Percentiles rank a stretch among this genome's conserved stretches.
These are phyloP conservation scores for Neltuma alba DNA, from an alignment of 306 rosid genomes.

Conservation along the genomic window DNA sequence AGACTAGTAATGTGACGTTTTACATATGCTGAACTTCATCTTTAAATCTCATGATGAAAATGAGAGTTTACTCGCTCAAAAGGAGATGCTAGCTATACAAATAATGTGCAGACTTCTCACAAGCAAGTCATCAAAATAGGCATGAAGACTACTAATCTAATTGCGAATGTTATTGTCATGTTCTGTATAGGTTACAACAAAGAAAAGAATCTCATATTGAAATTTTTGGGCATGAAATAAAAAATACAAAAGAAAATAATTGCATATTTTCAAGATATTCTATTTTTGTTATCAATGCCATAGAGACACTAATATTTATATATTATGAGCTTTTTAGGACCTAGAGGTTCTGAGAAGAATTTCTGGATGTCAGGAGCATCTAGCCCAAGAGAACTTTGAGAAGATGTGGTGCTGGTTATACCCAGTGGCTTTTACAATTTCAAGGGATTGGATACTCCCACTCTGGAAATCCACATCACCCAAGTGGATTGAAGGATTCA, in stretches of 20 bases:
- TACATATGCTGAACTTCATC: no score
- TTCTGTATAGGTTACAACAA: conserved; percentile 6
- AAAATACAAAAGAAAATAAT: not conserved
- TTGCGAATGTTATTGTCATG: not conserved
- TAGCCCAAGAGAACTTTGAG: conserved; percentile 80
- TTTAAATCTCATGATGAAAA: no score
- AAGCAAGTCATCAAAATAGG: not conserved
- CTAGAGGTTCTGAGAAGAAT: conserved; percentile 79
- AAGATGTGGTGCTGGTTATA: conserved; percentile 97
- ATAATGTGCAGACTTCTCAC: not conserved
- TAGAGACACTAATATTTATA: conserved; percentile 19
- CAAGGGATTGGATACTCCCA: conserved; percentile 70
- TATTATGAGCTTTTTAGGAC: conserved; percentile 60
- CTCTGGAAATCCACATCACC: conserved; percentile 86
- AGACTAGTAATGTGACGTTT: no score
- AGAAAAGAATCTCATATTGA: not conserved
- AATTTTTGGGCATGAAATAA: not conserved
- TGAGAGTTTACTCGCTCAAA: no score
- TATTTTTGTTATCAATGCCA: conserved; percentile 9
- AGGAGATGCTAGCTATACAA: no score
- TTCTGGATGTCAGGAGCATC: conserved; percentile 73
- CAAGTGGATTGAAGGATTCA: conserved; percentile 95
- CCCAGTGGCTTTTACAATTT: conserved; percentile 80
- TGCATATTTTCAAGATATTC: not conserved
- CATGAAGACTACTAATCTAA: not conserved